Conservation (phyloP, 75 land plant genomes). For the Ceratopteris richardii region DNA sequence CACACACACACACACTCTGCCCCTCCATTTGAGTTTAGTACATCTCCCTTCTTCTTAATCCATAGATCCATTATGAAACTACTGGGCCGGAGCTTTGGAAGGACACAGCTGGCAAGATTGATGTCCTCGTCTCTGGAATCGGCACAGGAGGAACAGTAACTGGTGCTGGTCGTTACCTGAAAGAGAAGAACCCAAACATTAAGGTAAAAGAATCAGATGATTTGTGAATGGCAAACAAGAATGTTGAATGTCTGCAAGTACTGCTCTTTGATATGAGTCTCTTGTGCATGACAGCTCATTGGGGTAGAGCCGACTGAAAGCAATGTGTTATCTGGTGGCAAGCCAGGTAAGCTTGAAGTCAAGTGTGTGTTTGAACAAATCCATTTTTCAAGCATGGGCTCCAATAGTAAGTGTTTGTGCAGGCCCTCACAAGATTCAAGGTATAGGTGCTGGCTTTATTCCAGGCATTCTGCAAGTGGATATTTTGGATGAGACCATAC, state of each 20-base stretch:
- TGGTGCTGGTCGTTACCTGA: conserved; percentile 53
- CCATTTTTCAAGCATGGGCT: no score
- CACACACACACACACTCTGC: no score
- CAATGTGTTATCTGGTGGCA: conserved; percentile 34
- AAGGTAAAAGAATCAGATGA: conserved; percentile 29
- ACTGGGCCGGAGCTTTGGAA: conserved; percentile 85
- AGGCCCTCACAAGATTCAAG: conserved; percentile 10
- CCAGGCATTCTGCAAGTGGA: conserved; percentile 65
- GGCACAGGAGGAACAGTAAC: conserved; percentile 79
- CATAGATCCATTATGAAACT: conserved; percentile 61
- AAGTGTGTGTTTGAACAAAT: no score
- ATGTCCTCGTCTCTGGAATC: conserved; percentile 53
- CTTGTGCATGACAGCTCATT: conserved; percentile 20
- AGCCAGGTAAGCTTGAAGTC: conserved; percentile 24
- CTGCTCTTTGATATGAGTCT: background rate
- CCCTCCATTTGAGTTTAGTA: no score
- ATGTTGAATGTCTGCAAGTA: no score
- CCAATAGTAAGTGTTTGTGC: no score
- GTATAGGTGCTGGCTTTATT: conserved; percentile 40
- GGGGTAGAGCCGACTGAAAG: conserved; percentile 45
- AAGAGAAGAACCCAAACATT: conserved; percentile 51
- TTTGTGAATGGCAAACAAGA: background rate
- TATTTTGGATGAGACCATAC: conserved; percentile 62
- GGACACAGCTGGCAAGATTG: conserved; percentile 57
- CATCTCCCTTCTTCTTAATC: background rate